Conservation (phyloP, 2,329 filamentous ascomycete genomes). For the Lizonia empirigonia region DNA sequence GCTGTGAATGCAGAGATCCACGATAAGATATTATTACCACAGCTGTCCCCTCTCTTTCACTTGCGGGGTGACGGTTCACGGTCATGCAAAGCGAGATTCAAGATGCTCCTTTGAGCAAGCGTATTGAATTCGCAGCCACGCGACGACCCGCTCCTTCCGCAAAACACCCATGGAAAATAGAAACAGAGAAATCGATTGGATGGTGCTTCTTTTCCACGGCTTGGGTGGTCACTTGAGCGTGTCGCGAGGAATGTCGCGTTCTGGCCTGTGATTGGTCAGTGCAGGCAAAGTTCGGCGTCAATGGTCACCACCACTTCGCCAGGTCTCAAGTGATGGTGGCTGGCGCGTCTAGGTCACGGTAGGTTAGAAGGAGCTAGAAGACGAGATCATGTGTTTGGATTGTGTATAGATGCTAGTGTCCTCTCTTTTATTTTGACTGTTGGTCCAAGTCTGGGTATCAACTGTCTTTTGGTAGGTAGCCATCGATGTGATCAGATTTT, state of each 20-base stretch:
- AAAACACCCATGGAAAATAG: not conserved
- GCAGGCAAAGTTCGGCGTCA: not conserved
- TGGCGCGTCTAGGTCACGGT: not conserved
- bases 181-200: slow-evolving; percentile 16
- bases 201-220: slow-evolving; percentile 12
- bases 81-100: not conserved
- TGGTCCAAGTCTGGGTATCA: not conserved
- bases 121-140: slow-evolving; percentile 1
- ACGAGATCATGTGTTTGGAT: not conserved
- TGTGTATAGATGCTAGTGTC: not conserved
- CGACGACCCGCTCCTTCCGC: not conserved
- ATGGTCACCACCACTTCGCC: not conserved
- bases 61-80: not conserved
- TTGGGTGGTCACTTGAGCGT: slow-evolving; percentile 20
- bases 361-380: not conserved
- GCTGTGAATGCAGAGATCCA: not conserved
- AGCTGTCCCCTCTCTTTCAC: not conserved
- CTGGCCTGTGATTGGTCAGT: slow-evolving; percentile 21
- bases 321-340: not conserved
- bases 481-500: not conserved
- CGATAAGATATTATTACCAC: not conserved
- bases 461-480: not conserved
- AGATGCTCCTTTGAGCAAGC: not conserved
- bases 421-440: not conserved
- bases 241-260: slow-evolving; percentile 15